These are phyloP conservation scores for Persicaria maculosa DNA, from an alignment of 148 eudicot genomes.

Conservation along the genomic window DNA sequence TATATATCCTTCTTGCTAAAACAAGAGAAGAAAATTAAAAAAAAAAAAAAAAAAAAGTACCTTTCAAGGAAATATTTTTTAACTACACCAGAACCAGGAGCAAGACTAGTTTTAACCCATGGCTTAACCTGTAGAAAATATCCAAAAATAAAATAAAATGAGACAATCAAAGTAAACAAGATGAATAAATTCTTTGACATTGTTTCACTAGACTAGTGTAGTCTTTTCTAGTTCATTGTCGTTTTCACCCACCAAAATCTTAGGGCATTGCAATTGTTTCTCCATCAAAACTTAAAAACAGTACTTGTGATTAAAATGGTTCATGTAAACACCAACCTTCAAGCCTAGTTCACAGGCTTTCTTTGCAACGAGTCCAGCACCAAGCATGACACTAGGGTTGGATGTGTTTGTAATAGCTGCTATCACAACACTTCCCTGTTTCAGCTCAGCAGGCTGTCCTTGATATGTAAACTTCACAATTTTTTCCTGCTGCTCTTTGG, in stretches of 20 bases:
- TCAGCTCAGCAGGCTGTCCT: slow-evolving; percentile 84
- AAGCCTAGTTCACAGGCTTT: slow-evolving; percentile 89
- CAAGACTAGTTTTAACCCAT: slow-evolving; percentile 94
- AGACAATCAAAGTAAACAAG: background rate
- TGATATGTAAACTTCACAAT: slow-evolving; percentile 70
- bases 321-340: slow-evolving; percentile 50
- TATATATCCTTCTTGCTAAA: background rate
- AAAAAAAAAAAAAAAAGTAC: too few relatives aligned
- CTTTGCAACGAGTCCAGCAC: slow-evolving; percentile 96
- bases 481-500: slow-evolving; percentile 80
- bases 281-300: too few relatives aligned
- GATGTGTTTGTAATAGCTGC: slow-evolving; percentile 99
- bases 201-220: too few relatives aligned
- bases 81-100: slow-evolving; percentile 97
- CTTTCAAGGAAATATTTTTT: slow-evolving; percentile 74
- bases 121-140: slow-evolving; percentile 62
- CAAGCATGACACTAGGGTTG: slow-evolving; percentile 97
- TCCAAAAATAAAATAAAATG: background rate
- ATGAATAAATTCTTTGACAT: too few relatives aligned
- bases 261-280: too few relatives aligned
- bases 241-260: too few relatives aligned
- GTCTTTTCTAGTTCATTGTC: too few relatives aligned
- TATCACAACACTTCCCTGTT: slow-evolving; percentile 92
- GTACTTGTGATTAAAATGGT: background rate
- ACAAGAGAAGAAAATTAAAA: too few relatives aligned